Percentiles rank a stretch among this genome's conserved stretches.
Evolutionary conservation across 2,329 filamentous ascomycete genomes (phyloP).

Genomic region (Epichloe glyceriae): DNA sequence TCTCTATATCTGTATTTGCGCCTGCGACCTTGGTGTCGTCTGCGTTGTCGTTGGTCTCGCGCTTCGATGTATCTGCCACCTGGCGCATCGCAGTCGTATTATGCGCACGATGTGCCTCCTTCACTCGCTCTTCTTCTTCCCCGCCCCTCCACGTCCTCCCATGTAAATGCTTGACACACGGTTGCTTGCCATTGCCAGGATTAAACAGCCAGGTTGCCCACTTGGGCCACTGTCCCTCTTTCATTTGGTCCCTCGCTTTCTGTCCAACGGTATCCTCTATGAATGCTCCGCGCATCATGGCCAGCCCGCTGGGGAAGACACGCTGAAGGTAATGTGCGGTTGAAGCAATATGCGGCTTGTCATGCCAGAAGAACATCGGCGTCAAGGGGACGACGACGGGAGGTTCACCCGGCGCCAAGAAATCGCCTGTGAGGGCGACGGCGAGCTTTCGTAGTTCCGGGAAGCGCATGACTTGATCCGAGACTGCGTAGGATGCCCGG

Average conservation of each 20-base stretch:
- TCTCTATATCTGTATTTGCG: too few relatives aligned
- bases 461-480: conserved; percentile 30
- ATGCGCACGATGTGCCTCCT: background rate
- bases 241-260: conserved; percentile 42
- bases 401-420: conserved; percentile 9
- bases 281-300: conserved; percentile 38
- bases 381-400: conserved; percentile 29
- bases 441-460: conserved; percentile 30
- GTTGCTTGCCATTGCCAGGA: conserved; percentile 29
- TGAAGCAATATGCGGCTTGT: conserved; percentile 41
- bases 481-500: conserved; percentile 37
- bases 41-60: background rate
- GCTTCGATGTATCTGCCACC: background rate
- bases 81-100: background rate
- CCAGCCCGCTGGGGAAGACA: conserved; percentile 36
- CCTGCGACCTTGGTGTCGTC: background rate
- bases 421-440: conserved; percentile 27
- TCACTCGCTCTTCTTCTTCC: conserved; percentile 6
- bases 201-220: conserved; percentile 46
- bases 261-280: conserved; percentile 45
- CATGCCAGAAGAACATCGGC: conserved; percentile 46
- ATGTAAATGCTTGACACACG: conserved; percentile 37
- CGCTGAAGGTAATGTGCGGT: conserved; percentile 34
- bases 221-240: conserved; percentile 34
- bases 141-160: conserved; percentile 36